Evolutionary conservation across 495 filamentous ascomycete species (phyloP).

Genomic region (Penicillium canescens): DNA sequence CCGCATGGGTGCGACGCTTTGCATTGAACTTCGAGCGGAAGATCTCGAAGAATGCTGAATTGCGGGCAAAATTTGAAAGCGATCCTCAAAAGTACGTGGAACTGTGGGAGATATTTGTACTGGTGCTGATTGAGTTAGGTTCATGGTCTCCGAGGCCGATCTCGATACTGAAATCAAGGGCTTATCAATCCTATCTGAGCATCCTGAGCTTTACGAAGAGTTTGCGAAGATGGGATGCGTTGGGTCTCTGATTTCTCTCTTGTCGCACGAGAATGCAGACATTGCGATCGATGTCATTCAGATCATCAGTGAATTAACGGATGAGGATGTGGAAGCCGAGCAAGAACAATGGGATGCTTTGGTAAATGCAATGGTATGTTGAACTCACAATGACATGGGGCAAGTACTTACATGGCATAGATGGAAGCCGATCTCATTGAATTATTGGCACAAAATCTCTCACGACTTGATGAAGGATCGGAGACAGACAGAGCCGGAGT

Average conservation of each 20-base stretch:
- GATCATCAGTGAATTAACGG: slow-evolving; percentile 88
- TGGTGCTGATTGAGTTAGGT: slow-evolving; percentile 40
- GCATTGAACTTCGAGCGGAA: slow-evolving; percentile 87
- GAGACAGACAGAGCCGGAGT: slow-evolving; percentile 82
- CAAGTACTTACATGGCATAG: slow-evolving; percentile 32
- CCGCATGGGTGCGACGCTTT: slow-evolving; percentile 77
- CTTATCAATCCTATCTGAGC: slow-evolving; percentile 85
- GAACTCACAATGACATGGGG: not conserved
- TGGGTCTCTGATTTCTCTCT: slow-evolving; percentile 70
- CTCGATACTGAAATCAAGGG: slow-evolving; percentile 86
- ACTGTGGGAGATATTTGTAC: not conserved
- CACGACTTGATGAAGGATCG: slow-evolving; percentile 75
- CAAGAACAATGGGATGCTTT: slow-evolving; percentile 80
- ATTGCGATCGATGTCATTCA: slow-evolving; percentile 92
- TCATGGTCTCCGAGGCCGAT: slow-evolving; percentile 86
- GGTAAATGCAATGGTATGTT: slow-evolving; percentile 70
- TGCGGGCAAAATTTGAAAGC: slow-evolving; percentile 82
- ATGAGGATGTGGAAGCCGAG: slow-evolving; percentile 87
- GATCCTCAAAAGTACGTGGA: slow-evolving; percentile 77
- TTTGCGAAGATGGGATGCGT: slow-evolving; percentile 80
- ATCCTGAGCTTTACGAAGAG: slow-evolving; percentile 80
- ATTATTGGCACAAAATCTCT: slow-evolving; percentile 79
- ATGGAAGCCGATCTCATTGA: slow-evolving; percentile 79
- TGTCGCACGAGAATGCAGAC: slow-evolving; percentile 96
- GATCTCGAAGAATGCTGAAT: slow-evolving; percentile 89